Conservation (phyloP, 2,329 filamentous ascomycete genomes). For the Ascochyta lentis region DNA sequence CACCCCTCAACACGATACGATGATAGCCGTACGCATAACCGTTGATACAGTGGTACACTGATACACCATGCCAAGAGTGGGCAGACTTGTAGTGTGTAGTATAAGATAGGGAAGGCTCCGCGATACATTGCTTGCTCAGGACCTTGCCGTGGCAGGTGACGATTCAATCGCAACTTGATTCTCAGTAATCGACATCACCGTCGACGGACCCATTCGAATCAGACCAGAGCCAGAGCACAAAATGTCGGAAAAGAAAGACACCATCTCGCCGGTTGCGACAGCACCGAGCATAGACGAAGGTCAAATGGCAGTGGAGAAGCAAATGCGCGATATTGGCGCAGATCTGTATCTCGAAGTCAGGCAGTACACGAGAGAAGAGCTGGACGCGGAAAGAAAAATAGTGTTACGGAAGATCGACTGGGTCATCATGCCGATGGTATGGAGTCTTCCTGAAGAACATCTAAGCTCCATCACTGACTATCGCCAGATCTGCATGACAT, state of each 20-base stretch:
- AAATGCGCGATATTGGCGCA: constrained; percentile 54
- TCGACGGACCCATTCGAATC: not conserved
- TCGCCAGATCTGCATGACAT: constrained; percentile 49
- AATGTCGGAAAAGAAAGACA: constrained; percentile 34
- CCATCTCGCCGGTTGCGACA: constrained; percentile 27
- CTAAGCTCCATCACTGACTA: not conserved
- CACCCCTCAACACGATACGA: constrained; percentile 11
- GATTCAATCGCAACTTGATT: not conserved
- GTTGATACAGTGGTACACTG: constrained; percentile 6
- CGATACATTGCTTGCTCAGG: not conserved
- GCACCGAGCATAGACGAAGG: constrained; percentile 39
- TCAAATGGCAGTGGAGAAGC: constrained; percentile 39
- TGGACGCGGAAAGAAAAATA: constrained; percentile 51
- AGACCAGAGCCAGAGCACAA: not conserved
- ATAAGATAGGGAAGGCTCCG: constrained; percentile 3
- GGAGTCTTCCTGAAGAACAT: not conserved
- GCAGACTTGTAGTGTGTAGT: not conserved
- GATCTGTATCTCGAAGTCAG: constrained; percentile 55
- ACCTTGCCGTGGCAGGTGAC: not conserved
- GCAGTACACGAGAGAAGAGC: constrained; percentile 53
- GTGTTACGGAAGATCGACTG: constrained; percentile 55
- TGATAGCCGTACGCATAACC: constrained; percentile 14
- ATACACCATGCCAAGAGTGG: constrained; percentile 11
- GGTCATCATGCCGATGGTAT: constrained; percentile 57
- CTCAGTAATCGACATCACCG: not conserved